Percentiles rank a stretch among this genome's conserved stretches.
These are phyloP conservation scores for Penicillium coffeae DNA, from an alignment of 495 filamentous ascomycete genomes.

Conservation along the genomic window DNA sequence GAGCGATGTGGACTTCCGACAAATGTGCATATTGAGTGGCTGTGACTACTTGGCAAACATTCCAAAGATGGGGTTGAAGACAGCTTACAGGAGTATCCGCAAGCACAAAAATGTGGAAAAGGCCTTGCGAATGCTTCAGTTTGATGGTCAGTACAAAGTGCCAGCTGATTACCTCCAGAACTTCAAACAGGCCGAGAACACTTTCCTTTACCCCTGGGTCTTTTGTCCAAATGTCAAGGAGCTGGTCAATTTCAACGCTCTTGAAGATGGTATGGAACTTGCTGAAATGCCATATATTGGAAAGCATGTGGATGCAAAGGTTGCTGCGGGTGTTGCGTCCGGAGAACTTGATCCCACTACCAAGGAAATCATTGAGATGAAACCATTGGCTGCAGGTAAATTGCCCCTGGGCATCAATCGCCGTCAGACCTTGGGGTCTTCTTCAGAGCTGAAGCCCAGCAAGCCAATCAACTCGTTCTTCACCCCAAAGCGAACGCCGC, in stretches of 20 bases:
- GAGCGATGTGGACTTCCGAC: constrained; percentile 85
- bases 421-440: constrained; percentile 42
- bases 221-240: constrained; percentile 72
- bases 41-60: constrained; percentile 92
- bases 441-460: constrained; percentile 55
- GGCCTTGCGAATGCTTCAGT: constrained; percentile 74
- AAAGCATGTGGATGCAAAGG: constrained; percentile 57
- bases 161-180: constrained; percentile 71
- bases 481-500: constrained; percentile 67
- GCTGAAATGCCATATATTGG: constrained; percentile 78
- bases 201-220: constrained; percentile 91
- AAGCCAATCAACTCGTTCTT: constrained; percentile 76
- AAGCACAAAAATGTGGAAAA: constrained; percentile 85
- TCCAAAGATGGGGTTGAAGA: constrained; percentile 83
- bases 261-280: constrained; percentile 53
- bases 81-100: constrained; percentile 82
- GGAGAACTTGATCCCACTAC: constrained; percentile 90
- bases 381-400: constrained; percentile 25
- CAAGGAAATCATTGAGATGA: constrained; percentile 61
- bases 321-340: constrained; percentile 71
- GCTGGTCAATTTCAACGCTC: constrained; percentile 68
- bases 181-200: constrained; percentile 82
- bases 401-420: constrained; percentile 29
- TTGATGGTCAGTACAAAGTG: constrained; percentile 79
- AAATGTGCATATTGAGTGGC: constrained; percentile 96